phyloP scores from a whole-genome alignment of 768 basidiomycete genomes.

The Jaapia argillacea region DNA sequence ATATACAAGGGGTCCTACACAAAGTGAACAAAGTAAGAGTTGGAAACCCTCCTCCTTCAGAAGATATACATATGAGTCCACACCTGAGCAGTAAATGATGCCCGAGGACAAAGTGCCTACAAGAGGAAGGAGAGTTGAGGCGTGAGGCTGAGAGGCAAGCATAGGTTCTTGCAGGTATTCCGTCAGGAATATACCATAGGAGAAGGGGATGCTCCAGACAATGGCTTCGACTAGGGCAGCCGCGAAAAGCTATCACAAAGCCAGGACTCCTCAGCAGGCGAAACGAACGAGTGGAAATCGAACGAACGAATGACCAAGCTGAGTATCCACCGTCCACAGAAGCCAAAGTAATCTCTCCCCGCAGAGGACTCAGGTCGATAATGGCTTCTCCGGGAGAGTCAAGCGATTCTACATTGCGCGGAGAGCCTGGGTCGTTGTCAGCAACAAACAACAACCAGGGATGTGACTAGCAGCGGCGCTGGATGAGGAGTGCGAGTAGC shows the following conservation, averaged over 20 bases:
- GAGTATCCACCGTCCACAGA: background rate
- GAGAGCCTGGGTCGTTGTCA: too few species aligned
- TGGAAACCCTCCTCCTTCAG: too few species aligned
- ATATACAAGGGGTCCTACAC: constrained; percentile 15
- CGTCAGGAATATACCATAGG: constrained; percentile 17
- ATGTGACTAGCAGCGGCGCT: too few species aligned
- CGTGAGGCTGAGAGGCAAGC: constrained; percentile 10
- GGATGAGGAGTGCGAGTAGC: too few species aligned
- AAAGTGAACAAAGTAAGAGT: background rate
- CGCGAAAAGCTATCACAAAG: constrained; percentile 10
- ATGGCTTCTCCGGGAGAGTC: too few species aligned
- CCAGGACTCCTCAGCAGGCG: background rate
- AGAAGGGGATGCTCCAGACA: constrained; percentile 18
- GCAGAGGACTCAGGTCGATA: too few species aligned
- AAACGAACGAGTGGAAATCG: background rate
- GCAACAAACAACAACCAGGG: too few species aligned
- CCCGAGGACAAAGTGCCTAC: constrained; percentile 13
- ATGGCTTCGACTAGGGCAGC: constrained; percentile 18
- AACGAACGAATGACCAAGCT: constrained; percentile 1
- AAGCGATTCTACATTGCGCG: too few species aligned
- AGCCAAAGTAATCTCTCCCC: background rate
- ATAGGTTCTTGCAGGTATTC: constrained; percentile 16
- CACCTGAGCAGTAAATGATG: constrained; percentile 11
- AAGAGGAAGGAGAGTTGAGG: constrained; percentile 14
- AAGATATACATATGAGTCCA: background rate